phyloP scores from a whole-genome alignment of 176 grass and related monocot genomes.

The Areca catechu region DNA sequence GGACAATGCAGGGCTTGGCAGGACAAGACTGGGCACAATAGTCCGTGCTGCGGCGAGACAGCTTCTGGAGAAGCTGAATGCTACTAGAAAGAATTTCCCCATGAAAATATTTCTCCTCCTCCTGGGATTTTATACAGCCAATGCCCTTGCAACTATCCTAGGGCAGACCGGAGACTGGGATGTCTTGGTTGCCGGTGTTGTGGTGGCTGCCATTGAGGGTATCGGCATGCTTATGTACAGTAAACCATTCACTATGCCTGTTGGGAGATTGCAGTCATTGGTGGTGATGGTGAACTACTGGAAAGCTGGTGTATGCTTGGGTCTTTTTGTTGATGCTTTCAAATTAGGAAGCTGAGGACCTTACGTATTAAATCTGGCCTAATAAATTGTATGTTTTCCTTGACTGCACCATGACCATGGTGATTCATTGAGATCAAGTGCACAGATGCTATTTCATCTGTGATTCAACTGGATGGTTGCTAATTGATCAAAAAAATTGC shows the following conservation, averaged over 20 bases:
- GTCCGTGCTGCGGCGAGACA: constrained; percentile 47
- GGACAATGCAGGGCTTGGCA: constrained; percentile 45
- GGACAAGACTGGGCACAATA: constrained; percentile 64
- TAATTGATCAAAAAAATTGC: no score
- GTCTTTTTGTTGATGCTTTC: constrained; percentile 94
- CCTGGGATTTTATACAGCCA: constrained; percentile 89
- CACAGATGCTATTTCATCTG: no score
- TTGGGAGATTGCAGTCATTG: constrained; percentile 45
- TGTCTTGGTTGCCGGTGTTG: constrained; percentile 83
- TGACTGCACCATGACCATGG: no score
- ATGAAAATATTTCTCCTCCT: constrained; percentile 91
- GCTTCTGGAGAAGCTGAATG: constrained; percentile 68
- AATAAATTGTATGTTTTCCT: no score
- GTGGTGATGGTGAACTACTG: constrained; percentile 76
- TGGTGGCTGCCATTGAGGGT: constrained; percentile 75
- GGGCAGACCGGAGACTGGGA: constrained; percentile 98
- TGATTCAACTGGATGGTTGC: no score
- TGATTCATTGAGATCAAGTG: no score
- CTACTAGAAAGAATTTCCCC: constrained; percentile 54
- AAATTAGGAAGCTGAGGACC: constrained; percentile 69
- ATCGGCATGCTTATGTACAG: constrained; percentile 93
- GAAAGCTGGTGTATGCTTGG: constrained; percentile 83
- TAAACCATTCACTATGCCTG: constrained; percentile 34
- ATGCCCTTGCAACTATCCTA: constrained; percentile 82
- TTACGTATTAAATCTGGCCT: no score